Evolutionary conservation across 352 stramenopile species (phyloP).

Genomic region (Phytophthora hibernalis): DNA sequence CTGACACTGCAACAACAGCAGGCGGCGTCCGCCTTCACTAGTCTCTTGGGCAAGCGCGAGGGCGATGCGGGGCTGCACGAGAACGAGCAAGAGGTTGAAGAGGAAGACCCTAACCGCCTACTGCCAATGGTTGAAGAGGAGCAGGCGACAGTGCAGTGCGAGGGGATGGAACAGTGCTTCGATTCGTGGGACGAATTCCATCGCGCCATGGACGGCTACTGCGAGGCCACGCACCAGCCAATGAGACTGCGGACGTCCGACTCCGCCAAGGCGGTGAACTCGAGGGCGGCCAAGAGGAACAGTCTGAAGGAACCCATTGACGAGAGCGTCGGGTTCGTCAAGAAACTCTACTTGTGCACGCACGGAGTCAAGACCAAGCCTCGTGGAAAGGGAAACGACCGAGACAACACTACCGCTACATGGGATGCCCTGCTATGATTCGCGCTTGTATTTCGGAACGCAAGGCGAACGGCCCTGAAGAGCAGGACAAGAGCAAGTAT

Average conservation of each 20-base stretch:
- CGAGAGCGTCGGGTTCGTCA: slow-evolving; percentile 85
- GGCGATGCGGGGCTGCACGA: slow-evolving; percentile 66
- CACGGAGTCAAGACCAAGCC: slow-evolving; percentile 88
- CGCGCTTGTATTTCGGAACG: slow-evolving; percentile 83
- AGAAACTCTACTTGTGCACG: slow-evolving; percentile 87
- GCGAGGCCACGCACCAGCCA: slow-evolving; percentile 72
- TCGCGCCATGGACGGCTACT: slow-evolving; percentile 83
- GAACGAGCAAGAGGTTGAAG: slow-evolving; percentile 54
- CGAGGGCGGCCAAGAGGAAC: slow-evolving; percentile 80
- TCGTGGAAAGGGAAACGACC: slow-evolving; percentile 81
- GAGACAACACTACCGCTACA: slow-evolving; percentile 85
- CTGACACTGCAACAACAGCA: slow-evolving; percentile 35
- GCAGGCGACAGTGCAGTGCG: slow-evolving; percentile 69
- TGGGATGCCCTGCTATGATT: slow-evolving; percentile 87
- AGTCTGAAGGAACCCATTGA: slow-evolving; percentile 88
- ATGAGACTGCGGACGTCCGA: slow-evolving; percentile 85
- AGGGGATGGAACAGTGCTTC: slow-evolving; percentile 76
- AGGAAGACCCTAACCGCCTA: slow-evolving; percentile 59
- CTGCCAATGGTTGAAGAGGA: slow-evolving; percentile 67
- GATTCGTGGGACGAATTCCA: slow-evolving; percentile 89
- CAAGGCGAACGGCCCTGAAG: slow-evolving; percentile 57
- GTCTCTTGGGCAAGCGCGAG: slow-evolving; percentile 68
- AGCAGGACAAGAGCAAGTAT: slow-evolving; percentile 73
- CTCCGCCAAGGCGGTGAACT: slow-evolving; percentile 83
- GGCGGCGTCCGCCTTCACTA: slow-evolving; percentile 50